Percentiles rank a stretch among this genome's conserved stretches.
Conservation (phyloP, 345 rosid species). For the Hirschfeldia incana region DNA sequence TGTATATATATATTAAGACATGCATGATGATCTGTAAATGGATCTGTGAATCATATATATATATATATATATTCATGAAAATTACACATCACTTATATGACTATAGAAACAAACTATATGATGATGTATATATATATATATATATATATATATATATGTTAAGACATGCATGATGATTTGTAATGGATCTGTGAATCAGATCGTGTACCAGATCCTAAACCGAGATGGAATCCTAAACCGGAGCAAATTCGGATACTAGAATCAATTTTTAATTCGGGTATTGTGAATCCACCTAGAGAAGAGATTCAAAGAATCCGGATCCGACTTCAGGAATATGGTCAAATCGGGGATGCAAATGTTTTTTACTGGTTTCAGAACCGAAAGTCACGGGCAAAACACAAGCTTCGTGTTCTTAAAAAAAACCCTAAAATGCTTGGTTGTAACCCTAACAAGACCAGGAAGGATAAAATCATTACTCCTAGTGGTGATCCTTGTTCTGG, state of each 20-base stretch:
- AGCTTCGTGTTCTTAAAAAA: constrained; percentile 68
- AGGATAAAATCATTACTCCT: constrained; percentile 17
- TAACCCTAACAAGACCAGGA: constrained; percentile 13
- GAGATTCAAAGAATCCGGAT: constrained; percentile 83
- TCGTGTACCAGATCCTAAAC: constrained; percentile 90
- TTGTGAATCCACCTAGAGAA: constrained; percentile 91
- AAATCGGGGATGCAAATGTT: constrained; percentile 91
- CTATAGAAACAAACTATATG: neutral
- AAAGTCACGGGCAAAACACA: constrained; percentile 89
- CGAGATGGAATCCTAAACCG: constrained; percentile 97
- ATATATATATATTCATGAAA: no score
- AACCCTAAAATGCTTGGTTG: constrained; percentile 35
- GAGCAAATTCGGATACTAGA: constrained; percentile 92
- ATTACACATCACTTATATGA: no score
- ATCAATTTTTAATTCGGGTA: constrained; percentile 90
- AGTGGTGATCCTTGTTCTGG: constrained; percentile 30
- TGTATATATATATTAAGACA: neutral
- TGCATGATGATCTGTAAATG: constrained; percentile 23
- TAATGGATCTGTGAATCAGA: constrained; percentile 47
- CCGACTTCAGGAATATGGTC: constrained; percentile 82
- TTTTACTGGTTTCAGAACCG: constrained; percentile 98
- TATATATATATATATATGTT: neutral
- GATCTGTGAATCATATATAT: constrained; percentile 47
- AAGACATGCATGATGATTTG: constrained; percentile 30
- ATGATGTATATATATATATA: neutral